Base-by-base conservation (phyloP, 768 basidiomycete genomes). In the Agrocybe praecox region DNA sequence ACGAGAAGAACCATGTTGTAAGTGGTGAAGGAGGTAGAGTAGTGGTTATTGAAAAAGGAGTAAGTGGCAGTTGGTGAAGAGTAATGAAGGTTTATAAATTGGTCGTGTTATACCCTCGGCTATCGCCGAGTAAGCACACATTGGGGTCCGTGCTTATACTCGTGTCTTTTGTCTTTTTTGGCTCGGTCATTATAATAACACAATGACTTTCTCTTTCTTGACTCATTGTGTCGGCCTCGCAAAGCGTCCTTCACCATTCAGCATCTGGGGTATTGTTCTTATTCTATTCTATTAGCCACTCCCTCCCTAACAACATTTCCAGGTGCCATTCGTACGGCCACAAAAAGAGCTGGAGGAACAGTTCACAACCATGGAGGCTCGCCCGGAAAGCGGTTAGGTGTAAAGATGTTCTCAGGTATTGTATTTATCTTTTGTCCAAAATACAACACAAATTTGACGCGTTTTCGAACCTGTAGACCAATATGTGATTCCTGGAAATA, bases 291-390 rank as follows among this genome's bases (percentile, higher is more conserved):
- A 52, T 50, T 49, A 1, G 34, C 17, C 34, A 46, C 46, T 52
- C 43, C 47, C 53, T 56, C 26, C 22, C 10, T 33, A n/a, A 6
- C 36, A 40, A 40, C 33, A 34, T 47, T 54, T 46, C 81, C 81
- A 65, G 87, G 88, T 26, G 84, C 94, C 43, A 78, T 96, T 48
- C 88, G 96, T 68, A 96, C 90, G 12, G 95, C 97, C 33, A 98
- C 97, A 55, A 99, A 99, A 74, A 87, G 94, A 43, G 96, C 95
- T 45, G 96, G 96, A 64, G 97, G 97, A 40, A 92, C 90, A 8
- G 90, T 95, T 2, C 87, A 90, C 71, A 98, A 98, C 70, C 90
- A 94, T 64, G 88, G 96, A 57, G 90, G 92, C 58, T 95, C 94
- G 0, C 89, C 94, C 12, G 97, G 97, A 61, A 90, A 94, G 73